Conservation (phyloP, 164 flowering plant genomes). For the Stephania yunnanensis region DNA sequence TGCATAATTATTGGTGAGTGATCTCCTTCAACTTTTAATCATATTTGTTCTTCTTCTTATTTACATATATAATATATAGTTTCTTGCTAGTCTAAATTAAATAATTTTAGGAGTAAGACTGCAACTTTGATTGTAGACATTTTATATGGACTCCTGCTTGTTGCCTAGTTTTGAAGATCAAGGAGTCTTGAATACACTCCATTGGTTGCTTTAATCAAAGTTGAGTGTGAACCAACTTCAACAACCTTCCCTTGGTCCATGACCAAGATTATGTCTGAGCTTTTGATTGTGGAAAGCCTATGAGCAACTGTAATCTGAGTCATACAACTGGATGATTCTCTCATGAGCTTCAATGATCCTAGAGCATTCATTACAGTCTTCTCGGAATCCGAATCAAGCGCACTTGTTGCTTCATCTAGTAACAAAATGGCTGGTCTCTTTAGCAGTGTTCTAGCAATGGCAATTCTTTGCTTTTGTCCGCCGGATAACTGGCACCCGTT, state of each 20-base stretch:
- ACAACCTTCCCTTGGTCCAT: constrained; percentile 62
- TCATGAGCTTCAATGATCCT: constrained; percentile 22
- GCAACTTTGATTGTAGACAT: neutral
- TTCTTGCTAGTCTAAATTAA: no score
- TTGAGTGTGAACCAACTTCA: constrained; percentile 55
- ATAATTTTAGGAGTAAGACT: neutral
- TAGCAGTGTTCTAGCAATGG: constrained; percentile 62
- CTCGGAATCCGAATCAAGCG: constrained; percentile 65
- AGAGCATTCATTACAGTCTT: constrained; percentile 42
- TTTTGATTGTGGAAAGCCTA: constrained; percentile 52
- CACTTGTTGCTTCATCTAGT: constrained; percentile 79
- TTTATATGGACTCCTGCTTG: neutral
- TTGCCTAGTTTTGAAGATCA: constrained; percentile 33
- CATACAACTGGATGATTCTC: constrained; percentile 12
- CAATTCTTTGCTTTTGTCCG: constrained; percentile 72
- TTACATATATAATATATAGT: no score
- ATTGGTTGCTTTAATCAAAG: constrained; percentile 25
- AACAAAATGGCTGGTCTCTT: constrained; percentile 53
- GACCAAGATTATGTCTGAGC: constrained; percentile 54
- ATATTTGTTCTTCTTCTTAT: neutral
- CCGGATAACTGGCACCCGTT: constrained; percentile 71
- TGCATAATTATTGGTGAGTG: no score
- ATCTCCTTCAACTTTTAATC: no score
- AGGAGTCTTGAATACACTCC: constrained; percentile 51
- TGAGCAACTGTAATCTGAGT: constrained; percentile 68